Evolutionary conservation across 192 early-diverging fungal genomes (phyloP), one percentile per base, ranked within the genome.

Genomic region (Coemansia sp.): DNA sequence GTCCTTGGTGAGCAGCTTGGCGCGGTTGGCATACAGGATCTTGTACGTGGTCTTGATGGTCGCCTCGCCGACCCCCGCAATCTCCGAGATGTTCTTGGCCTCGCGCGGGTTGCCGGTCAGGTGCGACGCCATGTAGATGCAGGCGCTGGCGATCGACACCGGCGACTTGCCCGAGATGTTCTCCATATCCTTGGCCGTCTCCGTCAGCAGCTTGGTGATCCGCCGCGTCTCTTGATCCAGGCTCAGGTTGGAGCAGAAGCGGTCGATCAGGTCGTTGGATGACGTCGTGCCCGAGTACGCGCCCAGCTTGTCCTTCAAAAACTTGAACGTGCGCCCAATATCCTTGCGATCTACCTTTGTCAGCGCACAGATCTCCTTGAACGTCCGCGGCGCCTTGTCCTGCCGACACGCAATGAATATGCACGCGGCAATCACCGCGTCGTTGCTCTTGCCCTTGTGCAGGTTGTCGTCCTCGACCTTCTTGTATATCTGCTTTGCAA

Each of bases 291-390:
- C 76, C 22, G 82, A 60, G 42, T 79, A 76, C 14, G 76, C 38
- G n/a, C 80, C 84, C 23, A 87, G 67, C 46, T 76, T 68, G 44
- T 55, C 62, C 53, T 67, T 72, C 23, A 81, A 57, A 35, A 60
- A 55, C 50, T 79, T 72, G 53, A 84, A 81, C 35, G 85, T 85
- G 9, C 93, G 77, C 1, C 91, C 92, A 70, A 96, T 91, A 44
- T 96, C 93, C 58, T 92, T 96, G 67, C 92, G 94, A 32, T 90
- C 84, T 0, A 97, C 92, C 37, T 92, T 89, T 0, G 92, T 95
- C 52, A 93, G 56, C 5, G 87, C 85, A 46, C 87, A 90, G 34
- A 97, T 93, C 64, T 98, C 94, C 51, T 91, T 90, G 65, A 95
- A 96, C 1, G 96, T 94, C 52, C 94, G 81, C 7, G 84, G 84